Evolutionary conservation across 208 protist species (phyloP).

Genomic region (Leptomonas seymouri): DNA sequence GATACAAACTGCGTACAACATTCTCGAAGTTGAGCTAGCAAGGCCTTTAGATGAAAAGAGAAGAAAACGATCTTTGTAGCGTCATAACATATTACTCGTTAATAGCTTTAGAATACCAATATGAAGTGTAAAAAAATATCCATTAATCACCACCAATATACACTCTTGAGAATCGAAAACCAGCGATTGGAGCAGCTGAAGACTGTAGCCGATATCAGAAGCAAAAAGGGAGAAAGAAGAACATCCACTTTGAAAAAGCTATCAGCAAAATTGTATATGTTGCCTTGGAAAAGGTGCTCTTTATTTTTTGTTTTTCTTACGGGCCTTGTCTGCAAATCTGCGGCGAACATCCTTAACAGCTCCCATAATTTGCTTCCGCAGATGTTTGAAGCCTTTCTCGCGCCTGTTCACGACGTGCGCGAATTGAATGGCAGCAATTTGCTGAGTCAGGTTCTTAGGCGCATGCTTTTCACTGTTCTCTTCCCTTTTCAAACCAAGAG

Average conservation of each 20-base stretch:
- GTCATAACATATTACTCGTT: no score
- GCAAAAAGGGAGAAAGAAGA: background rate
- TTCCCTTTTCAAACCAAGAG: constrained; percentile 49
- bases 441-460: constrained; percentile 65
- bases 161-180: no score
- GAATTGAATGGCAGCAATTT: constrained; percentile 82
- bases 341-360: constrained; percentile 73
- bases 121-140: no score
- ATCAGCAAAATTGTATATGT: background rate
- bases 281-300: background rate
- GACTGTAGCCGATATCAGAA: background rate
- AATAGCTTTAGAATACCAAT: no score
- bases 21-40: no score
- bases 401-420: constrained; percentile 76
- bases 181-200: no score
- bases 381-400: constrained; percentile 69
- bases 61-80: no score
- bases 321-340: constrained; percentile 48
- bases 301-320: constrained; percentile 31
- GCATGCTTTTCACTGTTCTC: constrained; percentile 30
- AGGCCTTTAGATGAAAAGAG: no score
- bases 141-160: no score
- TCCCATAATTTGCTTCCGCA: constrained; percentile 77
- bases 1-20: no score
- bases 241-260: background rate